A percentile compares a stretch with the other conserved stretches of the same genome.
These are phyloP conservation scores for Saccharomycopsis amapae DNA, from an alignment of 805 yeast species.

Conservation along the genomic window DNA sequence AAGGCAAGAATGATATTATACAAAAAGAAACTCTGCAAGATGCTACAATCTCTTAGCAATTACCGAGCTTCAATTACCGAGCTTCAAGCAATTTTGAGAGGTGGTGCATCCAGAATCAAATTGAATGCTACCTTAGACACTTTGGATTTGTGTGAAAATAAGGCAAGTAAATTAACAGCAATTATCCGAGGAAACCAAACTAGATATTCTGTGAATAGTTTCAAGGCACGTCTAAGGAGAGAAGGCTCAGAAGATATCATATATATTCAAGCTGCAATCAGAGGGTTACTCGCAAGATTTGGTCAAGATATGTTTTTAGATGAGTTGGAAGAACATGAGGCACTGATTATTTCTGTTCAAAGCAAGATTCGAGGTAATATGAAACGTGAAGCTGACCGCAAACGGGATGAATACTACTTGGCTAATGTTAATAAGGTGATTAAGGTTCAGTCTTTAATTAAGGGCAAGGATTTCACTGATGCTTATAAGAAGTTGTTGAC, in stretches of 20 bases:
- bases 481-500: conserved; percentile 70
- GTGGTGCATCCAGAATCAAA: conserved; percentile 36
- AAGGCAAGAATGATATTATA: conserved; percentile 4
- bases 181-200: conserved; percentile 37
- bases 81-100: conserved; percentile 40
- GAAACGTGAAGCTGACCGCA: conserved; percentile 26
- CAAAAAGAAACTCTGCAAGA: not conserved
- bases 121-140: conserved; percentile 37
- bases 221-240: conserved; percentile 22
- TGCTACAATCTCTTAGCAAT: not conserved
- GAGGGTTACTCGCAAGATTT: conserved; percentile 60
- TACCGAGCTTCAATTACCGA: conserved; percentile 23
- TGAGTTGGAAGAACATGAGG: conserved; percentile 39
- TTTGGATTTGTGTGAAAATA: conserved; percentile 33
- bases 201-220: conserved; percentile 27
- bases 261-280: conserved; percentile 47
- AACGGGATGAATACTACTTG: conserved; percentile 41
- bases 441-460: conserved; percentile 64
- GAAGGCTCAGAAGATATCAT: conserved; percentile 27
- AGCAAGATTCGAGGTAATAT: conserved; percentile 43
- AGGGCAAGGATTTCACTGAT: conserved; percentile 57
- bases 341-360: conserved; percentile 41
- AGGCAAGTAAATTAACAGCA: conserved; percentile 35
- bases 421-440: conserved; percentile 51
- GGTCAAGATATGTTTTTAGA: conserved; percentile 46